phyloP scores from a whole-genome alignment of 345 rosid species.

The Bruguiera sexangula region DNA sequence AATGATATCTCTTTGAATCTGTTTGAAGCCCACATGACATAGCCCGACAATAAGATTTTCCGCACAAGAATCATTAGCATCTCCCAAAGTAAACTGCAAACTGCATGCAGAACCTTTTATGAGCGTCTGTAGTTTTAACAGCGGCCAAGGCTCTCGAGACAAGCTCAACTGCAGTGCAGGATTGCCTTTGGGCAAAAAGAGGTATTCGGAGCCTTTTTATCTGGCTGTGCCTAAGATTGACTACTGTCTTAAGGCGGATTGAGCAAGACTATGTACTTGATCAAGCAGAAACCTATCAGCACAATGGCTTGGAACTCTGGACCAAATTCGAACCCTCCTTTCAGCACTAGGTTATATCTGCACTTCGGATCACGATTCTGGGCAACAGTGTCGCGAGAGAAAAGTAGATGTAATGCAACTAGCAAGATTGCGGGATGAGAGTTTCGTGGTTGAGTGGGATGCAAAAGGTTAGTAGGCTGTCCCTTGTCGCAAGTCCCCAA shows the following conservation, averaged over 20 bases:
- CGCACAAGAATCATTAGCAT: slow-evolving; percentile 42
- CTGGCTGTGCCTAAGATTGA: slow-evolving; percentile 47
- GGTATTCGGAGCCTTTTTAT: slow-evolving; percentile 52
- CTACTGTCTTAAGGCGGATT: slow-evolving; percentile 49
- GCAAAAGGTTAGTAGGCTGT: slow-evolving; percentile 38
- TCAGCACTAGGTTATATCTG: slow-evolving; percentile 45
- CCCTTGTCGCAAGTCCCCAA: slow-evolving; percentile 45
- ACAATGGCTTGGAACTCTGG: slow-evolving; percentile 48
- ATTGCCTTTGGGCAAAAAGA: slow-evolving; percentile 53
- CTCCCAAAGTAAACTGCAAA: slow-evolving; percentile 51
- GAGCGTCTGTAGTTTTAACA: slow-evolving; percentile 40
- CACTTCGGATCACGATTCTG: neutral
- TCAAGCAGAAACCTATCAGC: slow-evolving; percentile 47
- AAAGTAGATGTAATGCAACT: no score
- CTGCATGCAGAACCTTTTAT: slow-evolving; percentile 37
- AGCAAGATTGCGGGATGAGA: slow-evolving; percentile 24
- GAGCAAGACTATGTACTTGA: slow-evolving; percentile 37
- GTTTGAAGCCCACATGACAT: neutral
- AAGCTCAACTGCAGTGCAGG: slow-evolving; percentile 60
- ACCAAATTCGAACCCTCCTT: slow-evolving; percentile 63
- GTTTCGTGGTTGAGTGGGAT: slow-evolving; percentile 37
- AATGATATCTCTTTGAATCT: neutral
- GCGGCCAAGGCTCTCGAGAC: slow-evolving; percentile 40
- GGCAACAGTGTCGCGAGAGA: no score
- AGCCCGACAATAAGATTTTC: slow-evolving; percentile 36